phyloP scores from a whole-genome alignment of 2,329 filamentous ascomycete genomes.

The Diaporthe eres region DNA sequence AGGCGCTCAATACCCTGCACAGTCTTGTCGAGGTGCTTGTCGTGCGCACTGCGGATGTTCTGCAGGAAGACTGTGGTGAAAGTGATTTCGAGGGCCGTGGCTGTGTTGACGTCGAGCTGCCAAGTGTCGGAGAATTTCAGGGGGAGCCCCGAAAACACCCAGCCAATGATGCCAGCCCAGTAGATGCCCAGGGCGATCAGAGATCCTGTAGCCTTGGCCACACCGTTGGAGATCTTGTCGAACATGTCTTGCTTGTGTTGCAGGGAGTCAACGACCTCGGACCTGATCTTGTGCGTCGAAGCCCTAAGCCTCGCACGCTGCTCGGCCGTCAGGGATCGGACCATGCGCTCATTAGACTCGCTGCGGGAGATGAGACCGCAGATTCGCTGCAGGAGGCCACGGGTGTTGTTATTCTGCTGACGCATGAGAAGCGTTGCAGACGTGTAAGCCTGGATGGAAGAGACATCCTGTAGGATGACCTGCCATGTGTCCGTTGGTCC shows the following conservation, averaged over 20 bases:
- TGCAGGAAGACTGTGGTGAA: constrained; percentile 56
- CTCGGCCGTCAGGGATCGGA: constrained; percentile 45
- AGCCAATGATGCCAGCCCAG: constrained; percentile 53
- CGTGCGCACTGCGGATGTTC: constrained; percentile 55
- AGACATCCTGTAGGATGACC: constrained; percentile 53
- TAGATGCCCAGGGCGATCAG: constrained; percentile 51
- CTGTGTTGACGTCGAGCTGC: constrained; percentile 60
- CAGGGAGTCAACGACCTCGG: constrained; percentile 45
- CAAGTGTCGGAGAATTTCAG: constrained; percentile 52
- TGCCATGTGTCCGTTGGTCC: constrained; percentile 53
- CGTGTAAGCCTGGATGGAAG: constrained; percentile 55
- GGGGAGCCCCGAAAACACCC: constrained; percentile 51
- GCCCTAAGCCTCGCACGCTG: constrained; percentile 41
- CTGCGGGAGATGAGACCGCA: constrained; percentile 52
- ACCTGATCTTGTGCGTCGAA: constrained; percentile 44
- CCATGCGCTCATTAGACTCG: constrained; percentile 50
- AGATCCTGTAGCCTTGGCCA: constrained; percentile 49
- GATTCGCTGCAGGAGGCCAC: constrained; percentile 48
- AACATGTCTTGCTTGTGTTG: constrained; percentile 51
- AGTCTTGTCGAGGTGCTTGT: constrained; percentile 49
- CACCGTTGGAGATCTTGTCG: constrained; percentile 47
- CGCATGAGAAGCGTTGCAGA: constrained; percentile 56
- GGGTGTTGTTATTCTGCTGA: constrained; percentile 54
- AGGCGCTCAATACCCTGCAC: constrained; percentile 52
- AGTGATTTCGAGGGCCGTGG: constrained; percentile 58